These are phyloP conservation scores for Vaccinium corymbosum DNA, from an alignment of 148 eudicot genomes.

Conservation along the genomic window DNA sequence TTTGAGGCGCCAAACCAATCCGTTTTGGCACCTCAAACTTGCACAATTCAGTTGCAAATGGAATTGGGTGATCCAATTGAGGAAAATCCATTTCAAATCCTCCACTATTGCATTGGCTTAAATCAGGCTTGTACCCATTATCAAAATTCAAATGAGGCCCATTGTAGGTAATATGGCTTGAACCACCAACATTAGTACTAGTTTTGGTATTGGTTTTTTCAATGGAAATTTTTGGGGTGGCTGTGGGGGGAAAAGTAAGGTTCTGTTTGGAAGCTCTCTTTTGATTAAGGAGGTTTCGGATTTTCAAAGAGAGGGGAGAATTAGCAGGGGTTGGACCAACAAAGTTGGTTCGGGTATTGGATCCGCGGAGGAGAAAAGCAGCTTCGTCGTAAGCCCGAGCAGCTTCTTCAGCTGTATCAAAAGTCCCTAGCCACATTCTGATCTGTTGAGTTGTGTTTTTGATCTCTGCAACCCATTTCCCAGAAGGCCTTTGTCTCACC, in stretches of 20 bases:
- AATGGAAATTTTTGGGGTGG: slow-evolving; percentile 3
- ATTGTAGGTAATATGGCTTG: neutral
- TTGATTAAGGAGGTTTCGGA: slow-evolving; percentile 48
- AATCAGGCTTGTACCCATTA: slow-evolving; percentile 30
- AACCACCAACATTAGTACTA: neutral
- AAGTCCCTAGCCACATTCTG: slow-evolving; percentile 68
- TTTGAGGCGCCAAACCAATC: slow-evolving; percentile 10
- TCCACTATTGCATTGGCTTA: slow-evolving; percentile 21
- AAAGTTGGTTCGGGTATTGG: slow-evolving; percentile 64
- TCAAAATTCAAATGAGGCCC: neutral
- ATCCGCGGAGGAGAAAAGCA: slow-evolving; percentile 61
- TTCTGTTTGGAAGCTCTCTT: slow-evolving; percentile 32
- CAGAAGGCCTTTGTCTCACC: slow-evolving; percentile 69
- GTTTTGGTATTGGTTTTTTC: neutral
- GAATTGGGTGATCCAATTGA: slow-evolving; percentile 16
- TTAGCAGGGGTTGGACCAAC: slow-evolving; percentile 25
- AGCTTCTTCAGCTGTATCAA: slow-evolving; percentile 68
- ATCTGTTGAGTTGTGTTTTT: slow-evolving; percentile 68
- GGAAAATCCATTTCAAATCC: slow-evolving; percentile 16
- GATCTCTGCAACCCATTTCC: slow-evolving; percentile 78
- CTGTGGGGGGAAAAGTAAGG: neutral
- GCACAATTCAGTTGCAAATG: slow-evolving; percentile 6
- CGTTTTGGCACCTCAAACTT: slow-evolving; percentile 17
- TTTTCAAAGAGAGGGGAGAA: slow-evolving; percentile 49
- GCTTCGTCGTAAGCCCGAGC: slow-evolving; percentile 73